Conservation (phyloP, 257 asterid genomes). For the Solanum sejunctum region DNA sequence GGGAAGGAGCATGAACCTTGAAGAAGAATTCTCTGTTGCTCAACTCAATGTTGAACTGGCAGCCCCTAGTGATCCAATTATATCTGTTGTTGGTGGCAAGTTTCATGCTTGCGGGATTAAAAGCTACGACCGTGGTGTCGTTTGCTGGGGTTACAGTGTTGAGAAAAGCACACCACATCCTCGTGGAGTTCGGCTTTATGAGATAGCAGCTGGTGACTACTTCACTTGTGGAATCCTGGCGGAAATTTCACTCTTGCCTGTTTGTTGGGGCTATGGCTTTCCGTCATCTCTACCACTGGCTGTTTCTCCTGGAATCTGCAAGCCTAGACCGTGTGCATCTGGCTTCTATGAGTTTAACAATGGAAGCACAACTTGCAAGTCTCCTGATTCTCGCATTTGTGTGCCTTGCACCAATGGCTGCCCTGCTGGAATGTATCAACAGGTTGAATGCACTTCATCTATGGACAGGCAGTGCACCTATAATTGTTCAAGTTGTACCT, state of each 20-base stretch:
- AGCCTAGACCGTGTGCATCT: constrained; percentile 31
- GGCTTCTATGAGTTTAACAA: constrained; percentile 49
- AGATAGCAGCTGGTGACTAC: constrained; percentile 86
- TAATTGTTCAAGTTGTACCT: constrained; percentile 58
- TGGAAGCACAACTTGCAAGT: constrained; percentile 42
- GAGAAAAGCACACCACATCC: constrained; percentile 76
- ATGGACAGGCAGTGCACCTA: constrained; percentile 54
- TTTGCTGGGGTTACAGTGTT: constrained; percentile 76
- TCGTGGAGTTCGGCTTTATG: constrained; percentile 44
- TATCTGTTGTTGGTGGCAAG: constrained; percentile 67
- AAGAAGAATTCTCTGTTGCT: constrained; percentile 25
- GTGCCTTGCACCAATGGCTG: constrained; percentile 66
- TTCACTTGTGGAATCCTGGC: constrained; percentile 82
- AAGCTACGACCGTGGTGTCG: constrained; percentile 48
- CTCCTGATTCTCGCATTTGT: constrained; percentile 50
- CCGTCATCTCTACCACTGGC: constrained; percentile 65
- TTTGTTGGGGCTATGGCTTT: constrained; percentile 77
- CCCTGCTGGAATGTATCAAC: constrained; percentile 57
- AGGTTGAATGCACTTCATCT: constrained; percentile 28
- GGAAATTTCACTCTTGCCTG: constrained; percentile 41
- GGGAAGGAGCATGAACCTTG: constrained; percentile 66
- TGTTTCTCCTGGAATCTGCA: constrained; percentile 64
- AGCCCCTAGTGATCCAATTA: constrained; percentile 47
- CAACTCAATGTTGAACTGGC: constrained; percentile 37
- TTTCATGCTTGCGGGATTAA: constrained; percentile 82